Evolutionary conservation across 306 rosid species (phyloP), one percentile per base, ranked within the genome.

Genomic region (Ceratonia siliqua): DNA sequence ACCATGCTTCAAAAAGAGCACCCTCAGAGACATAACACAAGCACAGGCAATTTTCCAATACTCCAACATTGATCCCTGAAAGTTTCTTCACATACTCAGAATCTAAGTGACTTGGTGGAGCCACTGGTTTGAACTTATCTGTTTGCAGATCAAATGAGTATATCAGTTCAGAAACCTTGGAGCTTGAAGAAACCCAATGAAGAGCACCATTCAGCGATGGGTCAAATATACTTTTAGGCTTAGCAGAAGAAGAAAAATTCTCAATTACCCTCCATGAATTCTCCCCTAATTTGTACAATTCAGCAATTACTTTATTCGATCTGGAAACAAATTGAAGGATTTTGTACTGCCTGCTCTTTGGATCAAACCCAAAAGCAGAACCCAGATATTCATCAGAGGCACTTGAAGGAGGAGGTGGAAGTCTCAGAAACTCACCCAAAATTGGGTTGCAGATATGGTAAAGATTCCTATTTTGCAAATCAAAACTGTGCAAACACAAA

Each of bases 121-220:
- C 2, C 5, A 79, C 54, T 2, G 43, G 49, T 45, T 65, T 65
- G 78, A 79, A 79, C 18, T 17, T 7, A 24, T 79, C 61, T 3
- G 2, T 63, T 8, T 42, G 46, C 15, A 79, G 69, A 11, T 79
- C 78, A 79, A 79, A 79, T 0, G 78, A 72, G 49, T 50, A 79
- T 42, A 79, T 79, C 28, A 79, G 35, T 33, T 79, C 45, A 32
- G 68, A 53, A 32, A 14, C 2, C 0, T 11, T 1, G 45, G 25
- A 21, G 8, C 14, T 9, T 6, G 22, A 18, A 0, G 74, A 45
- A 22, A 72, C 1, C 82, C 82, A 79, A 12, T 79, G 78, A 64
- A 79, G 69, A 4, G 78, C 78, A 43, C 78, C 78, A 2, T 79
- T 79, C 33, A 79, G 66, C 5, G 69, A 64, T 0, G 78, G 82